Conservation (phyloP, 441 rosid genomes). For the Eruca vesicaria region DNA sequence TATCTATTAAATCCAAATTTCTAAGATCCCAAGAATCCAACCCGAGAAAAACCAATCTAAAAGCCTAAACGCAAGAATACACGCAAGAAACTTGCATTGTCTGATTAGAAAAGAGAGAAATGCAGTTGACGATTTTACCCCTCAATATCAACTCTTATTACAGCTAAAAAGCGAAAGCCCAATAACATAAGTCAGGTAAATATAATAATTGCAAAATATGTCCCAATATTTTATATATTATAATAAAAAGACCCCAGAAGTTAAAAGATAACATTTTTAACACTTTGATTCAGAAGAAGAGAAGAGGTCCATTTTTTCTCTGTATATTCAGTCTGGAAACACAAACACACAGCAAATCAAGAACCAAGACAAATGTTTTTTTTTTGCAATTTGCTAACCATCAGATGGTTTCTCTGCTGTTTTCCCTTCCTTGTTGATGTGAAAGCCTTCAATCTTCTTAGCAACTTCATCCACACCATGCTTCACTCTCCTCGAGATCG, state of each 20-base stretch:
- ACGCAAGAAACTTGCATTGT: no score
- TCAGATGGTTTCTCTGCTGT: constrained; percentile 30
- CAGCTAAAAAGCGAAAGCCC: constrained; percentile 14
- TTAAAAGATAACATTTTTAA: neutral
- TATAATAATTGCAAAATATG: neutral
- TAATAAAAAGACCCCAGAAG: neutral
- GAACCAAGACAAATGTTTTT: neutral
- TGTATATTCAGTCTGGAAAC: constrained; percentile 7
- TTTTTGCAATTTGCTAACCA: neutral
- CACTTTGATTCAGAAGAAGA: constrained; percentile 6
- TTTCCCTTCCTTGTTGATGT: constrained; percentile 60
- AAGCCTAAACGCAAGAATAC: no score
- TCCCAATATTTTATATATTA: neutral
- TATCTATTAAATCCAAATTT: no score
- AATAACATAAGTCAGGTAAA: neutral
- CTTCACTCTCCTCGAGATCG: constrained; percentile 57
- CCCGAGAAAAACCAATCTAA: no score
- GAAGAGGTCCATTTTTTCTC: neutral
- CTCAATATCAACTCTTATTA: neutral
- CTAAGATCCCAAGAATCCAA: no score
- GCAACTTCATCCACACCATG: constrained; percentile 62
- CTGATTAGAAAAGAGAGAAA: neutral
- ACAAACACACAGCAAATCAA: constrained; percentile 10
- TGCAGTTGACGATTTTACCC: constrained; percentile 27
- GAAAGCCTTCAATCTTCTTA: constrained; percentile 65